Evolutionary conservation across 2,329 filamentous ascomycete species (phyloP).

Genomic region (Alternaria novae-zelandiae): DNA sequence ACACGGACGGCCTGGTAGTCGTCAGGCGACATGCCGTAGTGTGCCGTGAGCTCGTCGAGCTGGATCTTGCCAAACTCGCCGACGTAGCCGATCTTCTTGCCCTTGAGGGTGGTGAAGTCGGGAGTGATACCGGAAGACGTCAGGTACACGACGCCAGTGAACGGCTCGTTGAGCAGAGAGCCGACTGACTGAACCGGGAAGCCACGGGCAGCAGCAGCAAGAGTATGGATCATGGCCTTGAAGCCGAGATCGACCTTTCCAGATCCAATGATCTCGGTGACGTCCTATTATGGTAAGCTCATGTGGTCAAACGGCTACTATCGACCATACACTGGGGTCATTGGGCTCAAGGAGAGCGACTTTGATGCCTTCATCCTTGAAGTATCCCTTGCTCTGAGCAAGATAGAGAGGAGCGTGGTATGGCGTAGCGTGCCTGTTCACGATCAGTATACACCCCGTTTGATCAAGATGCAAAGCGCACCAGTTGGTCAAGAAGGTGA

Average conservation of each 20-base stretch:
- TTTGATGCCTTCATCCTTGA: conserved; percentile 76
- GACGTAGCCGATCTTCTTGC: conserved; percentile 79
- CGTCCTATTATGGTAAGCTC: conserved; percentile 58
- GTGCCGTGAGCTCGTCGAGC: conserved; percentile 79
- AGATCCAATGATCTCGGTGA: conserved; percentile 80
- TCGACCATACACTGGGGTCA: conserved; percentile 68
- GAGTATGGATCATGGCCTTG: conserved; percentile 85
- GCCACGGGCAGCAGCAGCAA: conserved; percentile 76
- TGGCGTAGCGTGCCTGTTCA: conserved; percentile 76
- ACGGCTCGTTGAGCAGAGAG: conserved; percentile 78
- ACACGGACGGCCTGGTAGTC: conserved; percentile 81
- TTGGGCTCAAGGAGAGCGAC: conserved; percentile 80
- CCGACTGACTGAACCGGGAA: conserved; percentile 77
- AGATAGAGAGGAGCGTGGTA: conserved; percentile 82
- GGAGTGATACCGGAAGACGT: conserved; percentile 75
- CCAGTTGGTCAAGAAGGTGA: conserved; percentile 86
- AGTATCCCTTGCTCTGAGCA: conserved; percentile 77
- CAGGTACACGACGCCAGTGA: conserved; percentile 79
- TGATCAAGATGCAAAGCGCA: conserved; percentile 48
- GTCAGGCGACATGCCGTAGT: conserved; percentile 75
- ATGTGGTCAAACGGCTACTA: background rate
- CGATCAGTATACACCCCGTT: conserved; percentile 9
- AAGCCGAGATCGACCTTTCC: conserved; percentile 79
- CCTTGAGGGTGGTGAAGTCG: conserved; percentile 76
- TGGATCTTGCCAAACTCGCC: conserved; percentile 84